A percentile compares a stretch with the other conserved stretches of the same genome.
phyloP scores from a whole-genome alignment of 192 early-diverging fungal genomes.

The Phlyctochytrium planicorne region DNA sequence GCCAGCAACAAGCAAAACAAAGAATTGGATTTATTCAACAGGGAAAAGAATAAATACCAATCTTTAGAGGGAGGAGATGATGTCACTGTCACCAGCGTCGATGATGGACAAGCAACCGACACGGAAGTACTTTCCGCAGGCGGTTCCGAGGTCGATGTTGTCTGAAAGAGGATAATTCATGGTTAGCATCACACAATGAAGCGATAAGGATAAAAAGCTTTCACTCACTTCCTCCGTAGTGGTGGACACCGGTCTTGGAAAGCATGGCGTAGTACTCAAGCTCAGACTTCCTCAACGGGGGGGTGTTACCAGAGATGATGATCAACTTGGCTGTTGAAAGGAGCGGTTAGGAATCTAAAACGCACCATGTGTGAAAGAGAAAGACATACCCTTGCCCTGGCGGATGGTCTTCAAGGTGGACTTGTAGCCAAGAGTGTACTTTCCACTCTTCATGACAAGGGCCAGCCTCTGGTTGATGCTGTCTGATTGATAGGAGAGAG shows the following conservation, averaged over 20 bases:
- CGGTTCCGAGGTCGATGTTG: constrained; percentile 99
- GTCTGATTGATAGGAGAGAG: constrained; percentile 50
- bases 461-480: constrained; percentile 98
- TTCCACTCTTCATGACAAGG: constrained; percentile 99
- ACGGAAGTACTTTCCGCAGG: constrained; percentile 99
- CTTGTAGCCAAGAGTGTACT: constrained; percentile 98
- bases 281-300: constrained; percentile 99
- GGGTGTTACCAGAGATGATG: constrained; percentile 99
- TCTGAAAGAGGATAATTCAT: constrained; percentile 49
- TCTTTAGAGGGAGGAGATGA: constrained; percentile 51
- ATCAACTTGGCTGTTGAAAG: constrained; percentile 84
- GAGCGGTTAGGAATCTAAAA: constrained; percentile 10
- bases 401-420: constrained; percentile 97
- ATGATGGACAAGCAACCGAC: constrained; percentile 93
- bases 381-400: constrained; percentile 81
- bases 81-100: constrained; percentile 97
- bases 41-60: too few relatives aligned
- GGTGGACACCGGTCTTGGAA: constrained; percentile 99
- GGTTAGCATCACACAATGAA: too few relatives aligned
- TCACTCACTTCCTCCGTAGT: constrained; percentile 93
- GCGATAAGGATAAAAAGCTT: too few relatives aligned
- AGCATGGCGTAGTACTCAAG: constrained; percentile 99
- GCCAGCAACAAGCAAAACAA: too few relatives aligned
- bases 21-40: too few relatives aligned
- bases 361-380: constrained; percentile 9